These are phyloP conservation scores for Solanum gandarillasii DNA, from an alignment of 257 asterid genomes.

Conservation along the genomic window DNA sequence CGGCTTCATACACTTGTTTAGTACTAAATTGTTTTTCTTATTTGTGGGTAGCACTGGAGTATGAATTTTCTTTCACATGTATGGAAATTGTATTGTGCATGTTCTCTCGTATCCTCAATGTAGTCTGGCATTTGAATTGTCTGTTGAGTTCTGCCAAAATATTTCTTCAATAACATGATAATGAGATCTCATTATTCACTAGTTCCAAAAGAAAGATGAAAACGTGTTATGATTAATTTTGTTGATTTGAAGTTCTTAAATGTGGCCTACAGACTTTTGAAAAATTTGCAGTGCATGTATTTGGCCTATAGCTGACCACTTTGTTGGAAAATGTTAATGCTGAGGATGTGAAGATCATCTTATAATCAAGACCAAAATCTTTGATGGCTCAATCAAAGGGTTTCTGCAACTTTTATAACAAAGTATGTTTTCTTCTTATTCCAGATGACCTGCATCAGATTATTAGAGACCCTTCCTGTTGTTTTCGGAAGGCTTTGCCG, in stretches of 20 bases:
- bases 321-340: neutral
- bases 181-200: neutral
- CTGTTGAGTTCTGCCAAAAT: neutral
- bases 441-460: slow-evolving; percentile 88
- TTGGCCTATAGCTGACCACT: neutral
- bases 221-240: neutral
- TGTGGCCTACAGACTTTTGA: neutral
- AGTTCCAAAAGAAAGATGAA: neutral
- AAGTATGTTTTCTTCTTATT: neutral
- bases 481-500: slow-evolving; percentile 45
- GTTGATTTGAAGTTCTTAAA: neutral
- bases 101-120: neutral
- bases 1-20: neutral
- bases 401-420: neutral
- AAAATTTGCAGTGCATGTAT: neutral
- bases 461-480: slow-evolving; percentile 76
- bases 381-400: neutral
- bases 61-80: neutral
- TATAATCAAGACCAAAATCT: neutral
- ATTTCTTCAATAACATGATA: neutral
- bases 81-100: neutral
- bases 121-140: neutral
- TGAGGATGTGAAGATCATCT: neutral
- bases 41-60: neutral
- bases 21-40: neutral